Conservation (phyloP, 1,139 yeast species). For the Wickerhamomyces sp. region DNA sequence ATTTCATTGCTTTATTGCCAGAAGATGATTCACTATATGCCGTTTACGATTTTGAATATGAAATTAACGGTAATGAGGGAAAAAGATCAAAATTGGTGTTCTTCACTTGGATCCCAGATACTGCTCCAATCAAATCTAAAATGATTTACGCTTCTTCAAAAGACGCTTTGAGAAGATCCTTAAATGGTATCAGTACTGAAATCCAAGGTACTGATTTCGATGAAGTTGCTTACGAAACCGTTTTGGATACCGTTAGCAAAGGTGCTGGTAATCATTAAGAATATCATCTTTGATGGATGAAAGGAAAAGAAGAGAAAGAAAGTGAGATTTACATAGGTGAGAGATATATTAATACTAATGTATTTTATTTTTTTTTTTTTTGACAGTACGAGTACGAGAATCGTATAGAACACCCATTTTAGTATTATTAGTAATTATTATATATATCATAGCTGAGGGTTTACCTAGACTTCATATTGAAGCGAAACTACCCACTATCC, state of each 20-base stretch:
- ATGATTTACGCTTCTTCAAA: constrained; percentile 98
- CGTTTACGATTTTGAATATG: constrained; percentile 93
- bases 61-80: constrained; percentile 86
- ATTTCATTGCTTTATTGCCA: constrained; percentile 81
- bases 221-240: constrained; percentile 92
- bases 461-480: not conserved
- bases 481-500: not conserved
- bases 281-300: too few species aligned
- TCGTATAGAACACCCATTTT: too few species aligned
- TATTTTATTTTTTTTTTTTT: too few species aligned
- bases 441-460: not conserved
- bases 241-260: constrained; percentile 83
- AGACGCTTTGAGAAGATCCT: constrained; percentile 95
- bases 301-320: too few species aligned
- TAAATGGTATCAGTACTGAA: constrained; percentile 91
- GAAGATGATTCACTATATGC: constrained; percentile 97
- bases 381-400: too few species aligned
- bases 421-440: too few species aligned
- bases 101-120: constrained; percentile 97
- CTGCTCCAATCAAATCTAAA: constrained; percentile 90
- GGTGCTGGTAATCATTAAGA: constrained; percentile 62
- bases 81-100: constrained; percentile 92
- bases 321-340: too few species aligned
- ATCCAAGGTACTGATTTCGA: constrained; percentile 97
- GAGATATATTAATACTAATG: too few species aligned